A percentile compares a stretch with the other conserved stretches of the same genome.
phyloP scores from a whole-genome alignment of 306 rosid genomes.

The Albizia julibrissin region DNA sequence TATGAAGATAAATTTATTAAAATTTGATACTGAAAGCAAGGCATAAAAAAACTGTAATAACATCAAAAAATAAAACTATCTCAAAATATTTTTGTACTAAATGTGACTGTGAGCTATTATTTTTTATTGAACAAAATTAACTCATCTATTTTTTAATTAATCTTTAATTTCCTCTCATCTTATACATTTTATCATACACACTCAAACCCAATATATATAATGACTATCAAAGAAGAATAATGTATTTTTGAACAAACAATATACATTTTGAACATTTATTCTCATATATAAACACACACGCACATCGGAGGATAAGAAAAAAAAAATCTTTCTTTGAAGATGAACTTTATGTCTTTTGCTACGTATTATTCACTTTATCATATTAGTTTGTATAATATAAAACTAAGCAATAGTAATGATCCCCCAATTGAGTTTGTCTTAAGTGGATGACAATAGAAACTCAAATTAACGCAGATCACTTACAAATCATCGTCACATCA shows the following conservation, averaged over 20 bases:
- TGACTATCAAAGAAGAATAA: not conserved
- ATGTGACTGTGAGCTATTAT: too few species aligned
- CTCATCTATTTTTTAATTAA: not conserved
- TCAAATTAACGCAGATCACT: not conserved
- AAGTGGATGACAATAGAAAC: slow-evolving; percentile 3
- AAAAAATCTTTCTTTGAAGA: not conserved
- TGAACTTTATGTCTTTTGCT: not conserved
- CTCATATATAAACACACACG: not conserved
- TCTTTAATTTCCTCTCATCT: not conserved
- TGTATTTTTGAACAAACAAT: not conserved
- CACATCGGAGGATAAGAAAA: not conserved
- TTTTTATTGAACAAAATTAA: too few species aligned
- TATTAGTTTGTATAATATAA: not conserved
- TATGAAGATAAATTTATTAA: too few species aligned
- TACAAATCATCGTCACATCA: not conserved
- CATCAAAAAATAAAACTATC: not conserved
- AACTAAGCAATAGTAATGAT: not conserved
- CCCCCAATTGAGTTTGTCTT: slow-evolving; percentile 7
- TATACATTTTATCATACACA: not conserved
- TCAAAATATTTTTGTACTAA: too few species aligned
- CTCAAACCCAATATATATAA: not conserved
- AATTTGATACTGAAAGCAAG: too few species aligned
- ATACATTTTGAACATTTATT: not conserved
- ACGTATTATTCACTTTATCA: not conserved
- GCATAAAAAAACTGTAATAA: not conserved